A percentile compares a stretch with the other conserved stretches of the same genome.
These are phyloP conservation scores for Oehlia diaphana DNA, from an alignment of 192 early-diverging fungal species.

Conservation along the genomic window DNA sequence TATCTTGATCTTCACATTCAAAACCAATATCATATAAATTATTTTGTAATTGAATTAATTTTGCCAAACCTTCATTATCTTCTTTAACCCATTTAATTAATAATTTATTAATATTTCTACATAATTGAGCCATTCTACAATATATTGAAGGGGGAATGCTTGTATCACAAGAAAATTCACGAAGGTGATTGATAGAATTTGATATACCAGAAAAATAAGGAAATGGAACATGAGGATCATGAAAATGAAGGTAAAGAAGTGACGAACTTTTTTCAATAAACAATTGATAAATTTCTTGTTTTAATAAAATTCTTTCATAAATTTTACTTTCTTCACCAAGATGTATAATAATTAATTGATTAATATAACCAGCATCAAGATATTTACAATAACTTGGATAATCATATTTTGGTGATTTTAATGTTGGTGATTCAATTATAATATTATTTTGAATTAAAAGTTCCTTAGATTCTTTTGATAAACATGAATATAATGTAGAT, in stretches of 20 bases:
- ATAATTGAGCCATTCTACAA: not conserved
- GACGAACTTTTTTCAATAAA: not conserved
- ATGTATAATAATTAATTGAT: not conserved
- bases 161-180: not conserved
- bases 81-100: not conserved
- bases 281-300: not conserved
- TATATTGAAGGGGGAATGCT: not conserved
- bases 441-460: not conserved
- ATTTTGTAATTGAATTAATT: not conserved
- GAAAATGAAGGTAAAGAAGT: not conserved
- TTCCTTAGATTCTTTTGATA: not conserved
- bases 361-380: not conserved
- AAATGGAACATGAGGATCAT: not conserved
- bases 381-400: not conserved
- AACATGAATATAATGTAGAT: not conserved
- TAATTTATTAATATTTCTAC: not conserved
- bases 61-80: not conserved
- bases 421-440: not conserved
- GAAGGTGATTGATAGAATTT: not conserved
- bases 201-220: not conserved
- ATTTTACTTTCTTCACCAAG: not conserved
- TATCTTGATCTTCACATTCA: not conserved
- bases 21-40: not conserved
- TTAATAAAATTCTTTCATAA: not conserved
- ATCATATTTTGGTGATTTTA: not conserved